A percentile compares a stretch with the other conserved stretches of the same genome.
phyloP scores from a whole-genome alignment of 805 yeast genomes.

The Maudiozyma barnettii region DNA sequence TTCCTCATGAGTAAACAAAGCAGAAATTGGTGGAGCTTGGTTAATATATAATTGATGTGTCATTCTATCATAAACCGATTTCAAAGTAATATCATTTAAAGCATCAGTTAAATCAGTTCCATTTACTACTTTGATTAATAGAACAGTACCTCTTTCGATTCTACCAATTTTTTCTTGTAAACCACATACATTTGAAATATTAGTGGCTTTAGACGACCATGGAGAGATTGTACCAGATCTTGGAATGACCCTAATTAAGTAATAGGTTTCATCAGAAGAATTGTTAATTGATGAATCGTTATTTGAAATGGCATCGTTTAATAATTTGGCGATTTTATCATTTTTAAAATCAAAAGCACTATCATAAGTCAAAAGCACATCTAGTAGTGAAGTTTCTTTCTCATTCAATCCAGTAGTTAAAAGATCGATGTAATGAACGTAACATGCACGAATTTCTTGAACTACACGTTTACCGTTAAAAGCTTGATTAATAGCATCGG shows the following conservation, averaged over 20 bases:
- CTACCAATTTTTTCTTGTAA: conserved; percentile 61
- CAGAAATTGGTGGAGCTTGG: conserved; percentile 53
- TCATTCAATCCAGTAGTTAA: conserved; percentile 25
- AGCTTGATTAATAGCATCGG: conserved; percentile 60
- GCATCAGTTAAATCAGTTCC: conserved; percentile 58
- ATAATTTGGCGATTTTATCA: conserved; percentile 29
- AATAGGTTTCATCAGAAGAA: conserved; percentile 34
- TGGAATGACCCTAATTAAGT: conserved; percentile 71
- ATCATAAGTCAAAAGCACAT: conserved; percentile 67
- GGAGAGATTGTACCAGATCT: conserved; percentile 96
- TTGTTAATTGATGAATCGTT: conserved; percentile 8
- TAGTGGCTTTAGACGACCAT: conserved; percentile 98
- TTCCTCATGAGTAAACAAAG: conserved; percentile 63
- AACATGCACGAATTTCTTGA: conserved; percentile 60
- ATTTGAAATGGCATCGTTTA: conserved; percentile 23
- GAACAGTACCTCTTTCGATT: conserved; percentile 82
- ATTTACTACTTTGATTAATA: conserved; percentile 59
- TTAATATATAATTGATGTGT: conserved; percentile 63
- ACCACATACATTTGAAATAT: conserved; percentile 84
- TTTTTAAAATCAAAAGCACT: conserved; percentile 41
- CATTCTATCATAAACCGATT: conserved; percentile 86
- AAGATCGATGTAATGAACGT: conserved; percentile 67
- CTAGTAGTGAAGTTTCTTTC: conserved; percentile 40
- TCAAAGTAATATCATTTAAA: conserved; percentile 46
- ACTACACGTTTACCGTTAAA: conserved; percentile 57